Percentiles rank a stretch among this genome's conserved stretches.
phyloP scores from a whole-genome alignment of 2,329 filamentous ascomycete genomes.

The Colletotrichum higginsianum region DNA sequence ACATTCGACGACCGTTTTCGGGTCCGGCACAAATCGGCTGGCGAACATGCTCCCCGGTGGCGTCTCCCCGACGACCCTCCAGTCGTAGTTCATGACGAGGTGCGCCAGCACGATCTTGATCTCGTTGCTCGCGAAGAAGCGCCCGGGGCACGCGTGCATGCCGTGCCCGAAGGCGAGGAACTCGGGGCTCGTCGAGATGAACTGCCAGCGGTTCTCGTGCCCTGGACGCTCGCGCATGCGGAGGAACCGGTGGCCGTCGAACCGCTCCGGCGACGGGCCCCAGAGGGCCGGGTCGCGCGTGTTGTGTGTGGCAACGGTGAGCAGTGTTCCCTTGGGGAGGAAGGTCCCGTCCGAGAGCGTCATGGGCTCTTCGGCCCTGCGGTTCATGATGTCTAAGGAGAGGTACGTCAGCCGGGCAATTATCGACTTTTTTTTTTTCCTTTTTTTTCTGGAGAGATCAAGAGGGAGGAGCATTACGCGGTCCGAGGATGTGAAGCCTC shows the following conservation, averaged over 20 bases:
- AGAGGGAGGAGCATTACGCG: neutral
- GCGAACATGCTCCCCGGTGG: conserved; percentile 10
- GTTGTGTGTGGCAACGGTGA: too few relatives aligned
- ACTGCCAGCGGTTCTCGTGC: conserved; percentile 52
- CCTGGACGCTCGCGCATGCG: conserved; percentile 27
- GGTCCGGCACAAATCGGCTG: conserved; percentile 26
- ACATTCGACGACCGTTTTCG: conserved; percentile 16
- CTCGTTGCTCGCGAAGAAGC: conserved; percentile 62
- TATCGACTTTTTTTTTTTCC: neutral
- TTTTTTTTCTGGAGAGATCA: too few relatives aligned
- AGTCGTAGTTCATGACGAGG: conserved; percentile 59
- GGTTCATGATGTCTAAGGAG: conserved; percentile 15
- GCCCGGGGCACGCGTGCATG: conserved; percentile 58
- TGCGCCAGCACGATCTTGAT: conserved; percentile 61
- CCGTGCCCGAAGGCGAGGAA: conserved; percentile 56
- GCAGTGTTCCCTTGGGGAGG: conserved; percentile 12
- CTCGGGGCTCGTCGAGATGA: conserved; percentile 55
- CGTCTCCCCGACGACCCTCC: conserved; percentile 19
- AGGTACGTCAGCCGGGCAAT: neutral
- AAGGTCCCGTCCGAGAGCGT: conserved; percentile 36
- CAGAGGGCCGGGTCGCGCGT: too few relatives aligned
- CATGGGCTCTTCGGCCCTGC: conserved; percentile 16
- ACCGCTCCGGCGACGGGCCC: neutral
- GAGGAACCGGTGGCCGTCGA: conserved; percentile 31
- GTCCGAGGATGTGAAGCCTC: conserved; percentile 42